Conservation (phyloP, 73 alveolate genomes). For the Breviolum minutum region DNA sequence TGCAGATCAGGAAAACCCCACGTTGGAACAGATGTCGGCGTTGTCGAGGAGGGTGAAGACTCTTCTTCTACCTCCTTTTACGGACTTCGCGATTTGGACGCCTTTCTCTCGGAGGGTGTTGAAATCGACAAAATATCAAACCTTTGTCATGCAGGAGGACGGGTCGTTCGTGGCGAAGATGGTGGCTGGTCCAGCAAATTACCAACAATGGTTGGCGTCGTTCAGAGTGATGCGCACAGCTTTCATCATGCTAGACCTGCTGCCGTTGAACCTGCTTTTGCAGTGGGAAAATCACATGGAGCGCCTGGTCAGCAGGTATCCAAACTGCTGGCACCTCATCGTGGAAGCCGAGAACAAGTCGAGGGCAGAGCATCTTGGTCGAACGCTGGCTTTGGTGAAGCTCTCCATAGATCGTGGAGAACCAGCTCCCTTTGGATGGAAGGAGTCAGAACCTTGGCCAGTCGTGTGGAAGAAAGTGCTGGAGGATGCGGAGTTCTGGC, state of each 20-base stretch:
- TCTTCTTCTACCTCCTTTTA: not conserved
- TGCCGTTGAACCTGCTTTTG: not conserved
- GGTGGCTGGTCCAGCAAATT: not conserved
- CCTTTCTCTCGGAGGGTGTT: not conserved
- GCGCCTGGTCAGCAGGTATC: not conserved
- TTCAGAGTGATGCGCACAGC: not conserved
- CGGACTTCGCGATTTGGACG: not conserved
- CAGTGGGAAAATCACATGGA: not conserved
- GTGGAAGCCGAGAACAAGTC: not conserved
- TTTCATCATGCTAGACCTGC: not conserved
- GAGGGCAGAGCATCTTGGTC: not conserved
- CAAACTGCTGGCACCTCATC: not conserved
- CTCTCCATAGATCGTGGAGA: too few relatives aligned
- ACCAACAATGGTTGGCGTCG: not conserved
- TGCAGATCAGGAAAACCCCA: not conserved
- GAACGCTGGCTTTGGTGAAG: too few relatives aligned
- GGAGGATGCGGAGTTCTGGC: too few relatives aligned
- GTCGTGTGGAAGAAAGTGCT: too few relatives aligned
- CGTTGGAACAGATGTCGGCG: not conserved
- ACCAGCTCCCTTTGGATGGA: too few relatives aligned
- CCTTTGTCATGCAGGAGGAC: not conserved
- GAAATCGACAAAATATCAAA: not conserved
- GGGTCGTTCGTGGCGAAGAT: not conserved
- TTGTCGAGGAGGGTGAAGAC: not conserved
- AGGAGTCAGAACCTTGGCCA: too few relatives aligned